Evolutionary conservation across 805 yeast species (phyloP).

Genomic region (Candida sithepensis): DNA sequence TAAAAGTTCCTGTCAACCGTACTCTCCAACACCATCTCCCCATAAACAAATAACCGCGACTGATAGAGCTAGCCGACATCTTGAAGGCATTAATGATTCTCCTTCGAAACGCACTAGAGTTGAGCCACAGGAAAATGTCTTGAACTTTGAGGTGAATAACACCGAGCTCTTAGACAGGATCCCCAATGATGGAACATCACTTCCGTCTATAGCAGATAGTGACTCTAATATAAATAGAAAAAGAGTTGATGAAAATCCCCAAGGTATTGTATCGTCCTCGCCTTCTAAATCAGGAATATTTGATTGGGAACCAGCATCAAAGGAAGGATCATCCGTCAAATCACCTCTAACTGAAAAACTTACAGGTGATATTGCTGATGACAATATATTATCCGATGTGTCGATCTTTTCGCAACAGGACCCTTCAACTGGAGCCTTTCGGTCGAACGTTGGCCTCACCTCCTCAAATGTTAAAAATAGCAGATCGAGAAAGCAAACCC

Average conservation of each 20-base stretch:
- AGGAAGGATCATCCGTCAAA: background rate
- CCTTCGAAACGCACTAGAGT: background rate
- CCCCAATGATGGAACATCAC: background rate
- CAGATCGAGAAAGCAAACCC: background rate
- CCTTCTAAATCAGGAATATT: too few species aligned
- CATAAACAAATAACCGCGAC: conserved; percentile 16
- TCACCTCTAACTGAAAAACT: background rate
- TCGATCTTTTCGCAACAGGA: too few species aligned
- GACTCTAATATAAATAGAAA: background rate
- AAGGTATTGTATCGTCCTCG: too few species aligned
- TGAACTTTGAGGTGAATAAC: background rate
- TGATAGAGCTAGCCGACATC: conserved; percentile 15
- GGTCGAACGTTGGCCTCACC: too few species aligned
- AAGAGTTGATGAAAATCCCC: background rate
- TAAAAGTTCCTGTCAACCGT: background rate
- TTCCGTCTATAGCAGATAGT: background rate
- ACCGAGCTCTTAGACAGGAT: background rate
- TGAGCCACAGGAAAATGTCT: background rate
- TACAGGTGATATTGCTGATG: background rate
- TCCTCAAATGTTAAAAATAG: background rate
- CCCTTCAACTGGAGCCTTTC: too few species aligned
- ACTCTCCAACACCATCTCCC: background rate
- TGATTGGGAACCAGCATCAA: background rate
- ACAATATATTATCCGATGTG: too few species aligned
- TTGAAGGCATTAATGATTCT: background rate